Base-by-base conservation (phyloP, 208 protist species). In the Acanthamoeba healyi region DNA sequence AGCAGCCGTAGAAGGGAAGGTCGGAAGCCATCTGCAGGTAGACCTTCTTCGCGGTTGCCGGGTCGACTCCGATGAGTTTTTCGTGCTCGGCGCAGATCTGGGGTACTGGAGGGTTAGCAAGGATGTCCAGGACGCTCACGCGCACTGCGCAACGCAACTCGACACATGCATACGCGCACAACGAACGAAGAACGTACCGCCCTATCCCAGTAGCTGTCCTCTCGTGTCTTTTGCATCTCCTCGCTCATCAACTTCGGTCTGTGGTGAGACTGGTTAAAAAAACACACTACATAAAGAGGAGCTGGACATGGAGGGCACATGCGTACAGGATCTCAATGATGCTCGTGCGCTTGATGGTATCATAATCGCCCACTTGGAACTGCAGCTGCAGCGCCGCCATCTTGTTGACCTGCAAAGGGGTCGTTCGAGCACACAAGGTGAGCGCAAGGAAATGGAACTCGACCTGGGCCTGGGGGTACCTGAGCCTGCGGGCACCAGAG, bases 301-400 rank as follows among this genome's bases (percentile, higher is more conserved):
- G 32, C 6, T 0, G 40, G n/a, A 79, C 29, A 9, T 38, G 40
- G 22, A 24, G 63, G 4, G 63, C n/a, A 82, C 74, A n/a, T n/a
- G n/a, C n/a, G 40, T 61, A 61, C 79, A 87, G 46, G 15, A 61
- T 36, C 14, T 29, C 15, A 2, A 15, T 58, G 29, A 61, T 24
- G 26, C 34, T n/a, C n/a, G n/a, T 61, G 24, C 44, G 79, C 42
- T 34, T 63, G n/a, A n/a, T n/a, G 38, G 79, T n/a, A 19, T 87
- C 79, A 29, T 40, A 24, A 24, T 87, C 49, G 42, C 79, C 79
- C 42, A 87, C 24, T 12, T 87, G 29, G 10, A 22, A 87, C 44
- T 87, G 79, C 44, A 87, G 22, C 44, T 87, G 42, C 6, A 87
- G 10, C 4, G 79, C 79, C 1, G 79, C 79, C 15, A 87, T 61